Percentiles rank a stretch among this genome's conserved stretches.
Conservation (phyloP, 345 rosid species). For the Alliaria petiolata region DNA sequence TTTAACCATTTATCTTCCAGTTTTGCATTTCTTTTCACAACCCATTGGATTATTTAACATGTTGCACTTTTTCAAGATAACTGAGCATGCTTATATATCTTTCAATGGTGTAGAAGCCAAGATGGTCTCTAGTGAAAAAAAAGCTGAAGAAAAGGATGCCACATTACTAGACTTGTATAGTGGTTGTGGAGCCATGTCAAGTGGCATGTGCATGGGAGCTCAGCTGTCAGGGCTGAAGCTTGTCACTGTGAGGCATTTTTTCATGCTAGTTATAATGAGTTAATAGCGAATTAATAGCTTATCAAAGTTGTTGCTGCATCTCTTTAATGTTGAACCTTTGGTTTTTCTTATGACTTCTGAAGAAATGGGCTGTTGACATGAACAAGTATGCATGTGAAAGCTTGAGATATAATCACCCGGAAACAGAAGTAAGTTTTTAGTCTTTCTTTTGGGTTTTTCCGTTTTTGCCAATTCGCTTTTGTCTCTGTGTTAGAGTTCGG, state of each 20-base stretch:
- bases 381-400: constrained; percentile 55
- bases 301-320: not conserved
- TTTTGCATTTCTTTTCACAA: not conserved
- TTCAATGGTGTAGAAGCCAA: not conserved
- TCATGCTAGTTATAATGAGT: not conserved
- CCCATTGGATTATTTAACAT: not conserved
- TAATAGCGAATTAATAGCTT: too few relatives aligned
- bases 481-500: not conserved
- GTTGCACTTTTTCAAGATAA: not conserved
- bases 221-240: constrained; percentile 48
- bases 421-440: constrained; percentile 43
- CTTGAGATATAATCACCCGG: constrained; percentile 54
- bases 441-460: not conserved
- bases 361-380: constrained; percentile 84
- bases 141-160: constrained; percentile 26
- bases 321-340: not conserved
- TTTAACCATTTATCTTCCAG: not conserved
- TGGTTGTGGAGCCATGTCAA: constrained; percentile 93
- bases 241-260: constrained; percentile 44
- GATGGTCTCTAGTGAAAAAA: constrained; percentile 16
- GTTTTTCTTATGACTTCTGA: not conserved
- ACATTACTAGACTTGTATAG: constrained; percentile 65
- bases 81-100: not conserved
- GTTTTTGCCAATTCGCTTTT: not conserved
- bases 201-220: constrained; percentile 76